Conservation (phyloP, 2,329 filamentous ascomycete species). For the Coniella lustricola region DNA sequence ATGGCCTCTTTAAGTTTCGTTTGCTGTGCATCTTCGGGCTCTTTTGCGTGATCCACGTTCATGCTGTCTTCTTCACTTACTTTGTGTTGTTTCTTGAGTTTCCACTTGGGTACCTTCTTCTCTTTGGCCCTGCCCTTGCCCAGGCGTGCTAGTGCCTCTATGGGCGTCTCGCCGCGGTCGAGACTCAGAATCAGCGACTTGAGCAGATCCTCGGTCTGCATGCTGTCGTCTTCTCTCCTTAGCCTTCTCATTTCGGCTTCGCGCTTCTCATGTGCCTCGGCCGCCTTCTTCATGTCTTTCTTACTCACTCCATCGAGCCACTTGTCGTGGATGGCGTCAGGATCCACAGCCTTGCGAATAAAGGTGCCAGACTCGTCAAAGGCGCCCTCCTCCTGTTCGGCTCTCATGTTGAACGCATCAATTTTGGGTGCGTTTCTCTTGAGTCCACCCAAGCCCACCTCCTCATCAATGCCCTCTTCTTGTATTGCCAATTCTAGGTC, state of each 20-base stretch:
- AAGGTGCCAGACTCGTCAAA: conserved; percentile 92
- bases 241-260: conserved; percentile 68
- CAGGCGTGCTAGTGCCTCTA: conserved; percentile 81
- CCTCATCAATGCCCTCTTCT: conserved; percentile 74
- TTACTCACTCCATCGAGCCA: conserved; percentile 93
- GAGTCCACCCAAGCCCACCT: conserved; percentile 81
- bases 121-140: conserved; percentile 54
- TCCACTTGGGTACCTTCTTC: conserved; percentile 57
- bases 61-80: conserved; percentile 48
- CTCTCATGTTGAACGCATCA: conserved; percentile 90
- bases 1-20: conserved; percentile 64
- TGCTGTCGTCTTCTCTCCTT: conserved; percentile 74
- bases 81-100: conserved; percentile 60
- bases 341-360: conserved; percentile 80
- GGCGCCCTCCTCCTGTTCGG: conserved; percentile 83
- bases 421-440: conserved; percentile 91
- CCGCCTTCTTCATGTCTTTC: conserved; percentile 85
- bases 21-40: conserved; percentile 61
- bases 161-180: conserved; percentile 73
- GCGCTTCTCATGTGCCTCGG: conserved; percentile 77
- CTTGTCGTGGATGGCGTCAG: conserved; percentile 81
- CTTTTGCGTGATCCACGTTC: conserved; percentile 58
- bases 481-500: conserved; percentile 68
- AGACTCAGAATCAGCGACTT: conserved; percentile 64
- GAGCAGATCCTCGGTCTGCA: conserved; percentile 75